Evolutionary conservation across 768 basidiomycete genomes (phyloP), one percentile per base, ranked within the genome.

Genomic region (Serpula lacrymans): DNA sequence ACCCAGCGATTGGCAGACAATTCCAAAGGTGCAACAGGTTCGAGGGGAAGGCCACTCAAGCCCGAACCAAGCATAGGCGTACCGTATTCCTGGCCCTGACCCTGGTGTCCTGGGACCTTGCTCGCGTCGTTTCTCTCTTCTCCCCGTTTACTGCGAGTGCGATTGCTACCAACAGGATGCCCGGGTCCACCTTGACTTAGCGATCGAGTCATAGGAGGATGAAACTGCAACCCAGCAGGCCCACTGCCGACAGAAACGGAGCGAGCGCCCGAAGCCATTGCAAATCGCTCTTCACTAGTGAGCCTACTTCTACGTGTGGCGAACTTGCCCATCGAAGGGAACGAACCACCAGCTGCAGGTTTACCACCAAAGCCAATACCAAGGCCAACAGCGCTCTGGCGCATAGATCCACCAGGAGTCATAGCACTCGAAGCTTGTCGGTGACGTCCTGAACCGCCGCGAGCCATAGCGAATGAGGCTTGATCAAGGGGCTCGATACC

Each of bases 111-210:
- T 23, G 60, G 42, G 28, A 62, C 59, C 52, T 70, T 74, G 54
- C 70, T 70, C 42, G 62, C 61, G 30, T 77, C 77, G 33, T 67
- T 67, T 17, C 87, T 72, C 53, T 82, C 77, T 52, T 75, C 77
- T 13, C 88, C 89, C 25, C 88, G 83, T 57, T 84, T 80, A 60
- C 83, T 85, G 41, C 88, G 69, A n/a, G 74, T 80, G 34, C 84
- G 78, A 34, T 78, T 65, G 41, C 67, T 69, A 37, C 63, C 68
- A 43, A 70, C 62, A 1, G 70, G 60, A n/a, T 23, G 37, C 32
- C 22, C 33, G 29, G 10, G 61, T 42, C 70, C 73, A 42, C 68
- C 68, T 44, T 69, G 71, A 46, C 70, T 74, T 8, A 65, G 59
- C 0, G 72, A 68, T 12, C 75, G 69, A 8, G 60, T 56, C 52